Evolutionary conservation across 345 rosid genomes (phyloP).

Genomic region (Psidium guajava): DNA sequence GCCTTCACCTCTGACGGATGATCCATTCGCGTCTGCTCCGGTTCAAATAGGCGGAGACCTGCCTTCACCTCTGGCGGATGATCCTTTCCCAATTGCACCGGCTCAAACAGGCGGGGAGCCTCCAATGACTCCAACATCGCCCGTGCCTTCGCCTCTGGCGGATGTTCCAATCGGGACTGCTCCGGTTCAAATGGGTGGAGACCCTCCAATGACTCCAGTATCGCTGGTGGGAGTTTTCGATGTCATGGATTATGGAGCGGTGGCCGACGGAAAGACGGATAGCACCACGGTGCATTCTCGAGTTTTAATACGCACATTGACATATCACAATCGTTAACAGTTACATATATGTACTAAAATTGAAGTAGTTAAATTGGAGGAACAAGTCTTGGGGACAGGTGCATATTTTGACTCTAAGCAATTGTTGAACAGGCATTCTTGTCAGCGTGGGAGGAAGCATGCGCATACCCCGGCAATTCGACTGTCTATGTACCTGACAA

Average conservation of each 20-base stretch:
- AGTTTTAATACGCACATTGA: too few relatives aligned
- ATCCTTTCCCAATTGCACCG: not conserved
- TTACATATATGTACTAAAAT: not conserved
- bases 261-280: conserved; percentile 19
- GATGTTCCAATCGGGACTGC: not conserved
- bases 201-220: not conserved
- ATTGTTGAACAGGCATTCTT: not conserved
- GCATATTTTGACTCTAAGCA: not conserved
- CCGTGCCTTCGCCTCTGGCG: too few relatives aligned
- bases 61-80: not conserved
- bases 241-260: conserved; percentile 31
- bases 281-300: conserved; percentile 11
- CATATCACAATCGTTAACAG: not conserved
- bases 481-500: not conserved
- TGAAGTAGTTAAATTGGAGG: too few relatives aligned
- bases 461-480: not conserved
- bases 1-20: not conserved
- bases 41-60: not conserved
- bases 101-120: not conserved
- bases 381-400: too few relatives aligned
- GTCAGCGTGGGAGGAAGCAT: conserved; percentile 5
- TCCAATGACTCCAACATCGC: too few relatives aligned
- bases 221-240: conserved; percentile 1
- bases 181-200: not conserved
- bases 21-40: not conserved